Base-by-base conservation (phyloP, 1,284 basidiomycete genomes). In the Fomes fomentarius region DNA sequence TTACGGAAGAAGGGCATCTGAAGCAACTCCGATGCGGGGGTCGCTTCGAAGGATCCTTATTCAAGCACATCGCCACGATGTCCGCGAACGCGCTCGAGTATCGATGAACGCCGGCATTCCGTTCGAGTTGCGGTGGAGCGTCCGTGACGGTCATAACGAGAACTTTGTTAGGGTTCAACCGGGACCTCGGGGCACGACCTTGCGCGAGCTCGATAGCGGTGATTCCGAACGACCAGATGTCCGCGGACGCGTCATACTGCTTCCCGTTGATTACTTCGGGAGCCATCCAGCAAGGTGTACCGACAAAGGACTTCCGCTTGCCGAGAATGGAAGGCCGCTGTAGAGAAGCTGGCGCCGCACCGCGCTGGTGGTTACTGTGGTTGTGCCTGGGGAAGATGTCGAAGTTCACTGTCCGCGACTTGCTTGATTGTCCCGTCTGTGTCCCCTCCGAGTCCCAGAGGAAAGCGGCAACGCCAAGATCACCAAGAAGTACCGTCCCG, bases 221-320 rank as follows among this genome's bases (percentile, higher is more conserved):
- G 61, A 96, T 94, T 24, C 91, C 94, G 67, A 95, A 93, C 39
- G 89, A 93, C 93, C 93, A 96, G 56, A 96, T 93, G 66, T 95
- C 93, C 39, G 93, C 91, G 63, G 85, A 87, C 19, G 83, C 83
- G 66, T 94, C 93, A 69, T 96, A 96, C 58, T 86, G 84, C 61
- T 83, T 85, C 49, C 92, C 87, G 63, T 89, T 84, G 43, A 96
- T 91, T 24, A 96, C 82, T 63, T 96, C 93, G 2, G 94, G 94
- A 0, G 94, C 92, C 93, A 96, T 96, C 91, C 93, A 96, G 66
- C 91, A 93, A 1, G 94, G 94, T 82, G 94, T 96, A 45, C 94
- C 94, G 17, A 96, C 94, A 66, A 96, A 96, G 9, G 88, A 91
- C 69, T 89, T 91, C 52, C 92, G 81, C 63, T 89, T 91, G 34